These are phyloP conservation scores for Immersiella caudata DNA, from an alignment of 495 filamentous ascomycete genomes.

Conservation along the genomic window DNA sequence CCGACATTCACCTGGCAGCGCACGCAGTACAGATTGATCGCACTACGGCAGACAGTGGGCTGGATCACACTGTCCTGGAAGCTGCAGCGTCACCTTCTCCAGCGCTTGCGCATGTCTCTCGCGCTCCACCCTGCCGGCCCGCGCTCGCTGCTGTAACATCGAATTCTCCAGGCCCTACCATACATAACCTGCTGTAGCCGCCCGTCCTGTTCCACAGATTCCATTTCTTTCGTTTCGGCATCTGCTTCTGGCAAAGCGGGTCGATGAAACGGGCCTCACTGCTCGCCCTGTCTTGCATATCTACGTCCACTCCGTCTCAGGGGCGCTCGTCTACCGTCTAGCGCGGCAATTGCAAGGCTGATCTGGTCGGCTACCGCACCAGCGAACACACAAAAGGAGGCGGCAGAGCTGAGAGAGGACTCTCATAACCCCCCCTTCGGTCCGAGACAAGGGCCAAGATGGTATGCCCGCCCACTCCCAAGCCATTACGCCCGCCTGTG, in stretches of 20 bases:
- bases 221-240: conserved; percentile 42
- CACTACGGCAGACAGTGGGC: conserved; percentile 18
- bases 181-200: conserved; percentile 50
- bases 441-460: conserved; percentile 24
- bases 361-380: neutral
- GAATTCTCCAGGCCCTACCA: conserved; percentile 28
- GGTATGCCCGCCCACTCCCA: conserved; percentile 25
- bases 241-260: conserved; percentile 25
- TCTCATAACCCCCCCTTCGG: neutral
- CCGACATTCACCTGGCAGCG: neutral
- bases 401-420: neutral
- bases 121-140: neutral
- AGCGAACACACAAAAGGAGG: conserved; percentile 8
- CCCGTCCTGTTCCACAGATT: conserved; percentile 40
- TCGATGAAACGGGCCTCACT: conserved; percentile 23
- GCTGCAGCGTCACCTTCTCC: conserved; percentile 30
- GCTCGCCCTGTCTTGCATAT: conserved; percentile 24
- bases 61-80: conserved; percentile 33
- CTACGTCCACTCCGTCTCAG: conserved; percentile 22
- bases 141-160: conserved; percentile 20
- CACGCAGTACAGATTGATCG: neutral
- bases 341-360: conserved; percentile 13
- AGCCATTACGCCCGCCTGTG: neutral
- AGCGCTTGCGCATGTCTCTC: conserved; percentile 31
- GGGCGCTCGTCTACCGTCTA: conserved; percentile 5